These are phyloP conservation scores for Linaria vulgaris DNA, from an alignment of 257 asterid genomes.

Conservation along the genomic window DNA sequence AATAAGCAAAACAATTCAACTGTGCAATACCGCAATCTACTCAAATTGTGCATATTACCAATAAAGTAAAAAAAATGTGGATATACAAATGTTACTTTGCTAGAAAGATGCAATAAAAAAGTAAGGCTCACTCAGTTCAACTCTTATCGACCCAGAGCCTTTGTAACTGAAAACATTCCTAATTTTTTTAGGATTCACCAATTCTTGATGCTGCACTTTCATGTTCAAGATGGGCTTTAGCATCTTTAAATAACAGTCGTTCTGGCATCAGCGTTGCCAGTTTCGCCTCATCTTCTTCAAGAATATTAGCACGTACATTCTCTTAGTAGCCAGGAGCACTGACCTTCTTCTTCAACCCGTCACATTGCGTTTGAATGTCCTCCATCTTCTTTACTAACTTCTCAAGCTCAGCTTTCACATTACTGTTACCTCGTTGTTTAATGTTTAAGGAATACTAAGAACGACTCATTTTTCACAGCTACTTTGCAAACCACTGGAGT, in stretches of 20 bases:
- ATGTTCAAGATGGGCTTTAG: slow-evolving; percentile 51
- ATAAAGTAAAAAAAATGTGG: too few species aligned
- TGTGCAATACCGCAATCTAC: too few species aligned
- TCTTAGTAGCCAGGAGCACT: slow-evolving; percentile 64
- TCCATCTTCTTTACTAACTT: slow-evolving; percentile 77
- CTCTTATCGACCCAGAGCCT: too few species aligned
- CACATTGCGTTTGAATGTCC: slow-evolving; percentile 74
- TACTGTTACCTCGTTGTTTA: slow-evolving; percentile 43
- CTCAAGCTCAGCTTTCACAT: slow-evolving; percentile 74
- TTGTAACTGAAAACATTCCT: too few species aligned
- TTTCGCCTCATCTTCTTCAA: slow-evolving; percentile 53
- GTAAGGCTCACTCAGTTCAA: too few species aligned
- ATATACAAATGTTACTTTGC: too few species aligned
- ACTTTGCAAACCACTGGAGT: slow-evolving; percentile 72
- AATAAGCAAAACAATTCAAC: too few species aligned
- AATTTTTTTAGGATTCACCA: neutral
- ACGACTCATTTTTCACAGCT: slow-evolving; percentile 56
- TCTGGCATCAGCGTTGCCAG: slow-evolving; percentile 56
- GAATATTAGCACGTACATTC: slow-evolving; percentile 64
- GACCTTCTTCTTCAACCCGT: slow-evolving; percentile 48
- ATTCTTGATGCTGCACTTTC: slow-evolving; percentile 30
- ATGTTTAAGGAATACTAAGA: slow-evolving; percentile 65
- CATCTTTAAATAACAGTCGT: slow-evolving; percentile 52
- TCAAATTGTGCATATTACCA: too few species aligned
- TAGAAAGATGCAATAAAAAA: too few species aligned